Evolutionary conservation across 176 grass and related monocot species (phyloP), one percentile per base, ranked within the genome.

Genomic region (Cocos nucifera): DNA sequence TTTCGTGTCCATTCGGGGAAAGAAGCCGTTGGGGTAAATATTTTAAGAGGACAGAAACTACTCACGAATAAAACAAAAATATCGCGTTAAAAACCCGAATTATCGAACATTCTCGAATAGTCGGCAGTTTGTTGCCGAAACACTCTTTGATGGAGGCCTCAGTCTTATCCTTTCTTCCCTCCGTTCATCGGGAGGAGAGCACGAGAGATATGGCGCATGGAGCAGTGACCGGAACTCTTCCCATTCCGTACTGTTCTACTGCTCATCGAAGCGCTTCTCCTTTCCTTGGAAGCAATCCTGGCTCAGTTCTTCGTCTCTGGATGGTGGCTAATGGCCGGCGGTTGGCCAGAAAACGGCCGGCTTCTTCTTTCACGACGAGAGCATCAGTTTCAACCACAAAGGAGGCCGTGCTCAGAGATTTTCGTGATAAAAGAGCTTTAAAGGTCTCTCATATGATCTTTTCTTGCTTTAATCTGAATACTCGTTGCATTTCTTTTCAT

Each of bases 341-440:
- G 27, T 22, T 44, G 15, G 56, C 60, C 71, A 22, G 75, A 58
- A 67, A 64, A 30, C 28, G 66, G 0, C 76, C 67, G 29, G 28
- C 85, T 56, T 63, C 85, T 56, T 63, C 77, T n/a, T 77, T 85
- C 51, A 25, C 65, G 35, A 79, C 85, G 63, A 78, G 78, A 12
- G 91, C 80, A 15, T 83, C 90, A 14, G 67, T 57, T 53, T 71
- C 73, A 3, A 50, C 53, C 65, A 74, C 76, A 29, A 95, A 81
- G 83, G 83, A 85, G 20, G 50, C 67, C 44, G 75, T 96, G 7
- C 83, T 96, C 25, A 70, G 21, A 62, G 75, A 77, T 53, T 96
- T 96, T 72, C 63, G 69, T 4, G 71, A 87, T 58, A 87, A 61
- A 35, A 86, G 32, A 52, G 91, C 86, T 62, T 78, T 96, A 26